Base-by-base conservation (phyloP, 441 rosid genomes). In the Populus hybrid region DNA sequence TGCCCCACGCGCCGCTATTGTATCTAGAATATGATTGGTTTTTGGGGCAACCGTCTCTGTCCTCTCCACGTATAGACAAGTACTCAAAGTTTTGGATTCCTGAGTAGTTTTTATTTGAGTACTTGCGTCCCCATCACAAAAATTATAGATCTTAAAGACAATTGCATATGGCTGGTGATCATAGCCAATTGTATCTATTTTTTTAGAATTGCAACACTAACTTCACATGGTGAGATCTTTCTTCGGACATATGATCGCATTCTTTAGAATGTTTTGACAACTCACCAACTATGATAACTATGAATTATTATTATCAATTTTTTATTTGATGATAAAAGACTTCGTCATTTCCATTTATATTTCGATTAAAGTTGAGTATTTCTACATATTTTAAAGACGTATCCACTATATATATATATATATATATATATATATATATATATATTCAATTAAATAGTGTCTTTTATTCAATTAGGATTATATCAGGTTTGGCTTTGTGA, bases 1-100 rank as follows among this genome's bases (percentile, higher is more conserved):
- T 35, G 61, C 67, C 68, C 68, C 79, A 79, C 70, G 69, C 77
- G 78, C 78, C 80, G 82, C 74, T 38, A 63, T 42, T 79, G 59
- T n/a, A 61, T 64, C 26, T 45, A 4, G 40, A 61, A 53, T 28
- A 69, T n/a, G 3, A 68, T 76, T 63, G 28, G 10, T 20, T 24
- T 28, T 66, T 79, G 45, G 79, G 77, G 18, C 53, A 3, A 74
- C 78, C 76, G 75, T 36, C n/a, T 33, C 7, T n/a, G n/a, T 63
- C 53, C 68, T 61, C 68, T 24, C 18, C 1, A 3, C 16, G 16
- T 33, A 9, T 9, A 40, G 45, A 10, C 10, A 40, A 31, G 35
- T 31, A 5, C 35, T 31, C 35, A 5, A 31, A 12, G 1, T 45
- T 31, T 4, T 23, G 53, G 53, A 45, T 18, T 12, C 16, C 28